These are phyloP conservation scores for Euphrasia confusa DNA, from an alignment of 257 asterid genomes.

Conservation along the genomic window DNA sequence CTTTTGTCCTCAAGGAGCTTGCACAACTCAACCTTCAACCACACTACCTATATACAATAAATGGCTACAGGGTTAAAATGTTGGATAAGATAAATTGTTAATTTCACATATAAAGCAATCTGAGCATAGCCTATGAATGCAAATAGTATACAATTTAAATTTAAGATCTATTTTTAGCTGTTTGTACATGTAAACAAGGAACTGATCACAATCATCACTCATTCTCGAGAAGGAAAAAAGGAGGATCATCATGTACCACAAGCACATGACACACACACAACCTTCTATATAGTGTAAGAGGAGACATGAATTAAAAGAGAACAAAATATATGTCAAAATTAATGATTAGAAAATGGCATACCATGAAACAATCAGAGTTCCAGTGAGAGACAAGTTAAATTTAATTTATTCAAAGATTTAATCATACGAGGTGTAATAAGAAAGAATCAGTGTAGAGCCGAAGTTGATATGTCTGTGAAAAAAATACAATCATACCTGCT, in stretches of 20 bases:
- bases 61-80: background rate
- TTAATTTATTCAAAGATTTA: background rate
- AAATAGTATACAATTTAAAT: background rate
- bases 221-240: background rate
- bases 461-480: conserved; percentile 10
- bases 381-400: conserved; percentile 3
- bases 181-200: background rate
- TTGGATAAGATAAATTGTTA: background rate
- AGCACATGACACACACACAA: background rate
- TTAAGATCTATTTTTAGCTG: background rate
- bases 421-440: background rate
- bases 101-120: background rate
- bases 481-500: conserved; percentile 48
- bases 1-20: conserved; percentile 9
- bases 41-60: background rate
- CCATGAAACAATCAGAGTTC: background rate
- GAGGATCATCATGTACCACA: no score
- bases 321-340: background rate
- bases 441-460: background rate
- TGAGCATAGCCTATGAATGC: background rate
- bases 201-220: background rate
- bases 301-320: no score
- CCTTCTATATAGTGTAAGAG: background rate
- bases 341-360: background rate
- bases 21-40: background rate